Evolutionary conservation across 2,329 filamentous ascomycete genomes (phyloP).

Genomic region (Talaromyces rugulosus): DNA sequence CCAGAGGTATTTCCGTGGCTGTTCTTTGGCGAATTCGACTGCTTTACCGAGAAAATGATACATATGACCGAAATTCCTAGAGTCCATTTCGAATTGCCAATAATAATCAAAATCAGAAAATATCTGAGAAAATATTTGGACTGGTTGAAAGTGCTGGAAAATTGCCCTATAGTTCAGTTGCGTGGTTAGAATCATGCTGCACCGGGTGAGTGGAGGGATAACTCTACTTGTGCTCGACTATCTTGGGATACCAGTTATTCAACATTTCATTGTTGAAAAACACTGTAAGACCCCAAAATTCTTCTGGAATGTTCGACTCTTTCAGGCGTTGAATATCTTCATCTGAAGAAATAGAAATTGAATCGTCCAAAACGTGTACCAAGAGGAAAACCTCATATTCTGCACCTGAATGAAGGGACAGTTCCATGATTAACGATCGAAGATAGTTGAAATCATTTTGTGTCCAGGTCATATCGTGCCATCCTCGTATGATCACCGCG

Average conservation of each 20-base stretch:
- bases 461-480: conserved; percentile 74
- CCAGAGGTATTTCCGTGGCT: conserved; percentile 71
- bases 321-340: background rate
- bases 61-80: conserved; percentile 57
- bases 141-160: conserved; percentile 27
- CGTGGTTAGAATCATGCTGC: background rate
- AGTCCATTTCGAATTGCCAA: conserved; percentile 70
- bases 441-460: conserved; percentile 77
- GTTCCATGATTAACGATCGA: conserved; percentile 76
- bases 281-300: conserved; percentile 29
- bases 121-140: conserved; percentile 60
- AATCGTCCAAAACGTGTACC: conserved; percentile 67
- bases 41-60: conserved; percentile 55
- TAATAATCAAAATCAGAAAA: conserved; percentile 63
- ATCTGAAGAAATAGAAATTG: background rate
- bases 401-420: conserved; percentile 65
- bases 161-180: background rate
- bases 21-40: conserved; percentile 61
- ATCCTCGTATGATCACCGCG: conserved; percentile 75
- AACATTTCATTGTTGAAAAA: conserved; percentile 19
- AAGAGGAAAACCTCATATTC: conserved; percentile 75
- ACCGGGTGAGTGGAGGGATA: background rate
- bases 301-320: conserved; percentile 16
- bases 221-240: conserved; percentile 5
- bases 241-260: background rate